A percentile compares a stretch with the other conserved stretches of the same genome.
Conservation (phyloP, 2,329 filamentous ascomycete species). For the Pestalotiopsis sp. region DNA sequence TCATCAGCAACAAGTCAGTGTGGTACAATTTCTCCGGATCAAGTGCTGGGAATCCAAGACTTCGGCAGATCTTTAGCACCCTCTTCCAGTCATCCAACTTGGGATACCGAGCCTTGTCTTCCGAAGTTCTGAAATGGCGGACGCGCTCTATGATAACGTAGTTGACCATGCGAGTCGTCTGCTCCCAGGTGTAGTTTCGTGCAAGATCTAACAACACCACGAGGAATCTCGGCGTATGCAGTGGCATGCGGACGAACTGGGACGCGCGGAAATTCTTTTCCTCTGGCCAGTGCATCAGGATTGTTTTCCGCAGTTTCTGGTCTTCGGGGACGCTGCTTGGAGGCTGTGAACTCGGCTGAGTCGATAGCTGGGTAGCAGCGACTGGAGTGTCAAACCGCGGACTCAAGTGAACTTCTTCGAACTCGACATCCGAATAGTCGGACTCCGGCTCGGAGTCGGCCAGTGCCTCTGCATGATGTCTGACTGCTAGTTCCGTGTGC, state of each 20-base stretch:
- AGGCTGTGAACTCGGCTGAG: not conserved
- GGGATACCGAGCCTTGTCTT: constrained; percentile 9
- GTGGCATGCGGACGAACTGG: not conserved
- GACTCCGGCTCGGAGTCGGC: not conserved
- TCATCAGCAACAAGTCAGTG: not conserved
- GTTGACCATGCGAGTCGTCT: constrained; percentile 4
- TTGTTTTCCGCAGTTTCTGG: not conserved
- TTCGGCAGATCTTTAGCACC: not conserved
- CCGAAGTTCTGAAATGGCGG: not conserved
- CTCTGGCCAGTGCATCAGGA: constrained; percentile 1
- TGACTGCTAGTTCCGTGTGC: not conserved
- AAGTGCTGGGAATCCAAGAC: not conserved
- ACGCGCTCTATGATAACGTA: constrained; percentile 8
- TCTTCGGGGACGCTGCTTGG: not conserved
- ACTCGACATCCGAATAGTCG: constrained; percentile 2
- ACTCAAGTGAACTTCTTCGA: not conserved
- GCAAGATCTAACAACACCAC: constrained; percentile 2
- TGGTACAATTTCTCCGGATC: not conserved
- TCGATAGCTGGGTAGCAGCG: not conserved
- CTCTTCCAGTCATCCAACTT: constrained; percentile 5
- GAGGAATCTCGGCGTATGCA: constrained; percentile 5
- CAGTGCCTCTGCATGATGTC: not conserved
- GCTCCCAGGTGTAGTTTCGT: constrained; percentile 5
- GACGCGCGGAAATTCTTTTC: not conserved
- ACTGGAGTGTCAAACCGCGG: not conserved